Conservation (phyloP, 116 monocot species). For the Cymodocea nodosa region DNA sequence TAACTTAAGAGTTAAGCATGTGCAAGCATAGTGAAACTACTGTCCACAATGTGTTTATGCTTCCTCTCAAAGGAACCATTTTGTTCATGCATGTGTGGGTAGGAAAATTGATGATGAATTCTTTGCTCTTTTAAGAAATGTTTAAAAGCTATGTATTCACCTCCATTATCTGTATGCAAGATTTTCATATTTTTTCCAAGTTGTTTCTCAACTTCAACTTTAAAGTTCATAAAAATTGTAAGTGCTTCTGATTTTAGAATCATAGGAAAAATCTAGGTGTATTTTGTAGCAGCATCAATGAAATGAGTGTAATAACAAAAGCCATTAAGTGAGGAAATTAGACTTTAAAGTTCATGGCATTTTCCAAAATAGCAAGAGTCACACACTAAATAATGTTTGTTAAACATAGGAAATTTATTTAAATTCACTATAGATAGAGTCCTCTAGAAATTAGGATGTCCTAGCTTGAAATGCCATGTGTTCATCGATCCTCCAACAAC, state of each 20-base stretch:
- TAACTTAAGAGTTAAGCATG: too few relatives aligned
- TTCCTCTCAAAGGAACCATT: too few relatives aligned
- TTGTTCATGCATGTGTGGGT: too few relatives aligned
- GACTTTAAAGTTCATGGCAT: neutral
- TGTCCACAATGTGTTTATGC: too few relatives aligned
- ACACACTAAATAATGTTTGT: neutral
- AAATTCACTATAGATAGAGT: too few relatives aligned
- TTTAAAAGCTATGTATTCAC: slow-evolving; percentile 1
- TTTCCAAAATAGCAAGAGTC: neutral
- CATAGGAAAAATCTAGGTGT: neutral
- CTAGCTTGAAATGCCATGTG: too few relatives aligned
- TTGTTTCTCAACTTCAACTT: neutral
- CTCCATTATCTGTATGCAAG: neutral
- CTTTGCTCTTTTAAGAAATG: too few relatives aligned
- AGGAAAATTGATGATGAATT: too few relatives aligned
- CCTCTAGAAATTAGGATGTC: too few relatives aligned
- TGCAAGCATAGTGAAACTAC: too few relatives aligned
- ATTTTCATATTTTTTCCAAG: neutral
- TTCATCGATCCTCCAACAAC: too few relatives aligned
- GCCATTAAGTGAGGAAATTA: neutral
- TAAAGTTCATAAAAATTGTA: neutral
- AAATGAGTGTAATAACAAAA: slow-evolving; percentile 4
- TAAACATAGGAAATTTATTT: too few relatives aligned
- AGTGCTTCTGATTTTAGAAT: neutral
- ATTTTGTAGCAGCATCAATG: slow-evolving; percentile 7